Base-by-base conservation (phyloP, 139 green algal species). In the Chlamydomonas incerta region DNA sequence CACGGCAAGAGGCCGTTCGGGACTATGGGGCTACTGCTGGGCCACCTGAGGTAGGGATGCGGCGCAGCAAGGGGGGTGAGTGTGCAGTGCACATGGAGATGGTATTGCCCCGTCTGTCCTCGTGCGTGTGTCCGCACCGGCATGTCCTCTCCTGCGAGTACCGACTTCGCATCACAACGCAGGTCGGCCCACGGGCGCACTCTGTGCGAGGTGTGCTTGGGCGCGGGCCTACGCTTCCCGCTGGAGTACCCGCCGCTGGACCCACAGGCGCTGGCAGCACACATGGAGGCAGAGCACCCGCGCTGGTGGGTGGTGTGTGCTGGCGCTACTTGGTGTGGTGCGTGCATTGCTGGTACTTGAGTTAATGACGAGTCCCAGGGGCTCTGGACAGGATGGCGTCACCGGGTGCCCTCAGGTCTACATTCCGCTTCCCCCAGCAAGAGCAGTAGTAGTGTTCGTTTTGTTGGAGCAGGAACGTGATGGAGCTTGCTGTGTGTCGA, bases 141-240 rank as follows among this genome's bases (percentile, higher is more conserved):
- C 58, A 29, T 13, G 18, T 14, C 52, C 58, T 66, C 58, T 66
- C 20, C 58, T 29, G 58, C n/a, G n/a, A 6, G 15, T 66, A 6
- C 58, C 23, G 23, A 18, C 66, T 29, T 46, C 70, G 34, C 60
- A 4, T 15, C 72, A 46, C 20, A 47, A 66, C 23, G 17, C 63
- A 85, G 66, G 66, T 67, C 66, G 8, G 66, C 66, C 2, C 79
- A 85, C 79, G 46, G 55, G 47, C 47, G 57, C 13, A 14, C 23
- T 10, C 82, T 95, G 63, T 95, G 92, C 72, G 35, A 52, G 41
- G 46, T 94, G 26, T 93, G 91, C 73, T 24, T 93, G 50, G 41
- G 72, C n/a, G 88, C 89, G 3, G 73, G 88, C 11, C 75, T 85
- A 35, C 71, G 63, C 20, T 95, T 94, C 74, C 81, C 92, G 14